Evolutionary conservation across 75 land plant species (phyloP), one percentile per base, ranked within the genome.

Genomic region (Ceratopteris richardii): DNA sequence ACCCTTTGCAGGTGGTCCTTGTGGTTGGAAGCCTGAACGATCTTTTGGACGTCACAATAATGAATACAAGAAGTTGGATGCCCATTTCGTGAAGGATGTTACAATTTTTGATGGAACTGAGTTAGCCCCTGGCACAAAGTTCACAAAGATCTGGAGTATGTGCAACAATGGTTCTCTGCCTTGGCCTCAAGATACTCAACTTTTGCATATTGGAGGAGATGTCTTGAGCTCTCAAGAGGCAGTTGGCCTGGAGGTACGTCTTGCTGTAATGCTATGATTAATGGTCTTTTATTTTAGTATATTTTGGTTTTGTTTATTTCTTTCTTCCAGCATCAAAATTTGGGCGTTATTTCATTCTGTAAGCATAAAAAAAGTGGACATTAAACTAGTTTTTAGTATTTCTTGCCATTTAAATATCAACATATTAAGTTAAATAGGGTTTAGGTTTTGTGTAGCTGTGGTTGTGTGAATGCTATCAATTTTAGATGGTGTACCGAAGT

Each of bases 131-230:
- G 61, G 63, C 30, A 80, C 86, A 24, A 83, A 53, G 13, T 94
- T 94, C 62, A 82, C 84, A 11, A 94, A 94, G 69, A 86, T 86
- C 27, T 94, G 98, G 98, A 57, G 91, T 18, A 71, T 94, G 73
- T 76, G 80, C 6, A 94, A 94, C 52, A 77, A 68, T 78, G 98
- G 98, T 19, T 67, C 44, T 28, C 17, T 57, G 12, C 47, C 48
- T 7, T 90, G 96, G 96, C 83, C 91, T 14, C 40, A 16, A 21
- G 64, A 66, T 14, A 81, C 91, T 12, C 80, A 73, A 36, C 74
- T 94, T 55, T 69, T 84, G 2, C 94, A 86, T 77, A 72, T 84
- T 44, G 86, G 88, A 25, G 98, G 98, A 7, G 84, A 86, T 54
- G 80, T 51, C 26, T 52, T 84, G 57, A 76, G 73, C 27, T 60